Conservation (phyloP, 495 filamentous ascomycete species). For the Penicillium psychrofluorescens region DNA sequence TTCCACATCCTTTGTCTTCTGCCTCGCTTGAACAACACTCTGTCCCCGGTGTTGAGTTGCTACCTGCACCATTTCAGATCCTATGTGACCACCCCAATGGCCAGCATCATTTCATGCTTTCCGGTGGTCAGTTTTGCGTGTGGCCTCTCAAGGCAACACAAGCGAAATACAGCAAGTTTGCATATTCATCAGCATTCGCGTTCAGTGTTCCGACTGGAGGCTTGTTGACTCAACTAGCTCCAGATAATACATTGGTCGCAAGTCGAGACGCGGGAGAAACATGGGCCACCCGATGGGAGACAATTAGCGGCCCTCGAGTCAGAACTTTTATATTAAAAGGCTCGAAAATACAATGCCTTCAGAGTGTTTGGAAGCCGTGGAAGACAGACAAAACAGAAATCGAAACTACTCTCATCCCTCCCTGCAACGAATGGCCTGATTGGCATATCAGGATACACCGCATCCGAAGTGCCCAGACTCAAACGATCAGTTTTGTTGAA, state of each 20-base stretch:
- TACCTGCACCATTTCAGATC: slow-evolving; percentile 42
- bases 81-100: slow-evolving; percentile 26
- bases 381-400: slow-evolving; percentile 3
- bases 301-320: neutral
- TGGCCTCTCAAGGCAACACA: slow-evolving; percentile 61
- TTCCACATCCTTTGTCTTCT: no score
- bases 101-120: slow-evolving; percentile 13
- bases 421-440: slow-evolving; percentile 2
- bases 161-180: slow-evolving; percentile 68
- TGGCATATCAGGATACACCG: slow-evolving; percentile 11
- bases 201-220: slow-evolving; percentile 31
- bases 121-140: slow-evolving; percentile 7
- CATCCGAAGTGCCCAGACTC: neutral
- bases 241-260: slow-evolving; percentile 7
- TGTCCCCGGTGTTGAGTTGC: slow-evolving; percentile 16
- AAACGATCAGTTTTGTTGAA: slow-evolving; percentile 5
- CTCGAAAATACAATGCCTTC: neutral
- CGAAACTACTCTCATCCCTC: slow-evolving; percentile 5
- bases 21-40: no score
- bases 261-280: slow-evolving; percentile 3
- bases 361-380: slow-evolving; percentile 11
- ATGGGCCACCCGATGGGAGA: slow-evolving; percentile 3
- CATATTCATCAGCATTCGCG: slow-evolving; percentile 60
- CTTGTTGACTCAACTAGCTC: slow-evolving; percentile 6
- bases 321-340: neutral